These are phyloP conservation scores for Peronospora destructor DNA, from an alignment of 352 stramenopile species.

Conservation along the genomic window DNA sequence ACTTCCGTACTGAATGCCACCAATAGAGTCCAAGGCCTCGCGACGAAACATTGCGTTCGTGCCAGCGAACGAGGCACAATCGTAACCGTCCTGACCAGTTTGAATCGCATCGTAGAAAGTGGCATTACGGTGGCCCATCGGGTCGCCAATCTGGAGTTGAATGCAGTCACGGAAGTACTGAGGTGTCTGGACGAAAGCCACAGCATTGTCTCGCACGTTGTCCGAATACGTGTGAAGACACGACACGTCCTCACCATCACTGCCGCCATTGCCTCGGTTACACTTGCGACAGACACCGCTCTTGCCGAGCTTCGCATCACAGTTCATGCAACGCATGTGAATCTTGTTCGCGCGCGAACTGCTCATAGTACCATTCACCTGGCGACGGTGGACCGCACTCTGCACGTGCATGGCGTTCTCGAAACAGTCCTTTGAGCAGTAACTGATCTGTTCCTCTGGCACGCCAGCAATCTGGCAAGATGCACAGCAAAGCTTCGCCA, in stretches of 20 bases:
- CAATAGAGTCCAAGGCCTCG: slow-evolving; percentile 80
- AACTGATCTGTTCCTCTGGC: slow-evolving; percentile 76
- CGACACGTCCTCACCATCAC: slow-evolving; percentile 43
- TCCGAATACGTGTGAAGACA: slow-evolving; percentile 75
- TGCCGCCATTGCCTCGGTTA: slow-evolving; percentile 39
- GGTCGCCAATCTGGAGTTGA: slow-evolving; percentile 76
- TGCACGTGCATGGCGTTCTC: slow-evolving; percentile 80
- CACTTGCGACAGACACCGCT: slow-evolving; percentile 69
- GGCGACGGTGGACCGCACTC: slow-evolving; percentile 66
- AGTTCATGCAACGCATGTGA: slow-evolving; percentile 69
- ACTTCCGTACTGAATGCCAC: slow-evolving; percentile 81
- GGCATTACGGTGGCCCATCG: slow-evolving; percentile 72
- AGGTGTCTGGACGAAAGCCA: slow-evolving; percentile 76
- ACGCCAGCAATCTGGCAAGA: slow-evolving; percentile 81
- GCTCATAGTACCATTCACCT: slow-evolving; percentile 76
- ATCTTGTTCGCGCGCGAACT: slow-evolving; percentile 63
- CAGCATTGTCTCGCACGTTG: slow-evolving; percentile 64
- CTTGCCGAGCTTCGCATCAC: slow-evolving; percentile 64
- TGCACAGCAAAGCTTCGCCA: slow-evolving; percentile 77
- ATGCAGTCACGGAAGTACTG: slow-evolving; percentile 85
- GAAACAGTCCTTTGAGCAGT: slow-evolving; percentile 85
- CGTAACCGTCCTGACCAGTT: slow-evolving; percentile 79
- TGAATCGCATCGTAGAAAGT: slow-evolving; percentile 86
- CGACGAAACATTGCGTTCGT: slow-evolving; percentile 82
- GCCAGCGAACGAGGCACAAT: slow-evolving; percentile 76